These are phyloP conservation scores for Xylariaceae sp. DNA, from an alignment of 2,329 filamentous ascomycete genomes.

Conservation along the genomic window DNA sequence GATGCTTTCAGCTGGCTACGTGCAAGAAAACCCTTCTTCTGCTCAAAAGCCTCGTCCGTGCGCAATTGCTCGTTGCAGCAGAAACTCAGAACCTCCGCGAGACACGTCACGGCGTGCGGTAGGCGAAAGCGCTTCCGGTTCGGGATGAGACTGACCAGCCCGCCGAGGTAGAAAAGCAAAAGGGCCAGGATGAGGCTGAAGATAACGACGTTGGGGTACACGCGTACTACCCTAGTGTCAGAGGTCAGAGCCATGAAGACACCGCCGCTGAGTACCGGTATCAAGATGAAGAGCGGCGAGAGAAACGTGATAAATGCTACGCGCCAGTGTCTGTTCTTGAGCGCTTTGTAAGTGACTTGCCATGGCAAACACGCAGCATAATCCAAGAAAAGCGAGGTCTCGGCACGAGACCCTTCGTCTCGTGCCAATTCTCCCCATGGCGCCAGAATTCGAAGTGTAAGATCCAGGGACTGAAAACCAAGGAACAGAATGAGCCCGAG, in stretches of 20 bases:
- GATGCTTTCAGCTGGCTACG: constrained; percentile 65
- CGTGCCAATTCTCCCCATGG: constrained; percentile 63
- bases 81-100: constrained; percentile 76
- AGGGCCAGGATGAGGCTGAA: constrained; percentile 71
- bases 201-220: constrained; percentile 70
- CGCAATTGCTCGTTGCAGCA: constrained; percentile 69
- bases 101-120: constrained; percentile 67
- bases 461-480: constrained; percentile 63
- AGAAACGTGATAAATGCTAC: constrained; percentile 59
- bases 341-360: constrained; percentile 54
- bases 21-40: constrained; percentile 47
- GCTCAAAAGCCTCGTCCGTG: constrained; percentile 68
- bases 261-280: constrained; percentile 66
- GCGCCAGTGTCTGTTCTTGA: constrained; percentile 60
- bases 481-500: constrained; percentile 66
- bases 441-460: constrained; percentile 60
- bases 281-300: constrained; percentile 54
- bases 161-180: constrained; percentile 65
- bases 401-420: constrained; percentile 56
- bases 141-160: constrained; percentile 59
- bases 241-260: constrained; percentile 70
- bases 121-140: constrained; percentile 59
- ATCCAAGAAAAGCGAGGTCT: constrained; percentile 63
- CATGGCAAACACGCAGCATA: constrained; percentile 66
- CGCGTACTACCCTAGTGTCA: constrained; percentile 47